Evolutionary conservation across 306 rosid species (phyloP), one percentile per base, ranked within the genome.

Genomic region (Calophaca sinica): DNA sequence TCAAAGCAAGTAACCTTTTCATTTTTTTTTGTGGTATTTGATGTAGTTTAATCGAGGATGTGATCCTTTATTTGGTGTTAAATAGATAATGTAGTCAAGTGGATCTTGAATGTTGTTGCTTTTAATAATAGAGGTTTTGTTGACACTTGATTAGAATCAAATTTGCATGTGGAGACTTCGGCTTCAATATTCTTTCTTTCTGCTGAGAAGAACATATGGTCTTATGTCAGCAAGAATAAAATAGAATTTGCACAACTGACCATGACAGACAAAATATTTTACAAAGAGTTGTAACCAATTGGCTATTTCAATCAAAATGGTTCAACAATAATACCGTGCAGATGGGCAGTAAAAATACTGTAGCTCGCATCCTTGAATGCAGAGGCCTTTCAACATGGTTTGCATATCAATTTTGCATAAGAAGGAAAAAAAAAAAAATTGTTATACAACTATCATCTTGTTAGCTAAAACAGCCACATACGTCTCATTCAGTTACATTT

Each of bases 101-200:
- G n/a, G 48, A 26, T 59, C 65, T 63, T 39, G 74, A 75, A 62
- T 36, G 36, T 33, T 33, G 4, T 62, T 81, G 65, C 31, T 33
- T 72, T 41, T 7, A 44, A 68, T 68, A 68, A 73, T 31, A n/a
- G 65, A 52, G 42, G 12, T 14, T 12, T 64, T 55, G 33, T 55
- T 49, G 28, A 63, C 9, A 52, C 15, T 79, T 14, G 62, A 36
- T 73, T 77, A 70, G 83, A 83, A 75, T 63, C 69, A 74, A 58
- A 80, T 74, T 31, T 74, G 83, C 88, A 86, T 82, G 83, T 74
- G 78, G 44, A 38, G 26, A 54, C 35, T 45, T 78, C 62, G 76
- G 77, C 74, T 68, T 32, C 50, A 82, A 89, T 88, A 84, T 82
- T 84, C 84, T 79, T 82, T 84, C 84, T 79, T 64, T 79, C 60